These are phyloP conservation scores for Xylaria sp. DNA, from an alignment of 2,329 filamentous ascomycete species.

Conservation along the genomic window DNA sequence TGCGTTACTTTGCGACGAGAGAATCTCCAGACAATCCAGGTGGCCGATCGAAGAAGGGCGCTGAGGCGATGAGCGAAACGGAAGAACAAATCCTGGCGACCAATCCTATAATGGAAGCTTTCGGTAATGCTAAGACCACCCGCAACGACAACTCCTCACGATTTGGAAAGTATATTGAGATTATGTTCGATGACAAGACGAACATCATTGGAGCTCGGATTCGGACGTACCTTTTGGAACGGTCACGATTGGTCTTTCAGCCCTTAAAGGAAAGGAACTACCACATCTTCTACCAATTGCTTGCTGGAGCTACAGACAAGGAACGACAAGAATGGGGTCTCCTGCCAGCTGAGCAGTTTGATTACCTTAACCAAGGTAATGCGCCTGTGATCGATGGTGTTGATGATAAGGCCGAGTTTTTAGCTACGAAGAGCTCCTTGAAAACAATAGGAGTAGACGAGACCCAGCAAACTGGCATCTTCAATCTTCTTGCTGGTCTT, in stretches of 20 bases:
- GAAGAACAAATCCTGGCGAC: slow-evolving; percentile 98
- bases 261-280: slow-evolving; percentile 98
- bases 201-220: slow-evolving; percentile 99
- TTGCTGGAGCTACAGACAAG: slow-evolving; percentile 85
- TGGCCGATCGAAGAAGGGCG: slow-evolving; percentile 74
- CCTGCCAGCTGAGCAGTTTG: slow-evolving; percentile 85
- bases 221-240: slow-evolving; percentile 91
- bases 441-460: slow-evolving; percentile 83
- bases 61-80: slow-evolving; percentile 90
- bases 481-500: slow-evolving; percentile 86
- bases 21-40: slow-evolving; percentile 89
- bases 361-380: slow-evolving; percentile 95
- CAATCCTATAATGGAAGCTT: slow-evolving; percentile 99
- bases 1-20: slow-evolving; percentile 98
- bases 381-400: slow-evolving; percentile 91
- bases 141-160: slow-evolving; percentile 98
- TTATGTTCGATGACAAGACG: slow-evolving; percentile 95
- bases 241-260: slow-evolving; percentile 95
- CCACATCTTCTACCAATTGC: slow-evolving; percentile 97
- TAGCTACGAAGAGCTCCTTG: slow-evolving; percentile 84
- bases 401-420: slow-evolving; percentile 93
- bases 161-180: slow-evolving; percentile 99
- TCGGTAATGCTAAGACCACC: slow-evolving; percentile 99
- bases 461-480: slow-evolving; percentile 80
- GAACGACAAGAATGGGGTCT: slow-evolving; percentile 82